Evolutionary conservation across 176 grass and related monocot genomes (phyloP).

Genomic region (Avena eriantha): DNA sequence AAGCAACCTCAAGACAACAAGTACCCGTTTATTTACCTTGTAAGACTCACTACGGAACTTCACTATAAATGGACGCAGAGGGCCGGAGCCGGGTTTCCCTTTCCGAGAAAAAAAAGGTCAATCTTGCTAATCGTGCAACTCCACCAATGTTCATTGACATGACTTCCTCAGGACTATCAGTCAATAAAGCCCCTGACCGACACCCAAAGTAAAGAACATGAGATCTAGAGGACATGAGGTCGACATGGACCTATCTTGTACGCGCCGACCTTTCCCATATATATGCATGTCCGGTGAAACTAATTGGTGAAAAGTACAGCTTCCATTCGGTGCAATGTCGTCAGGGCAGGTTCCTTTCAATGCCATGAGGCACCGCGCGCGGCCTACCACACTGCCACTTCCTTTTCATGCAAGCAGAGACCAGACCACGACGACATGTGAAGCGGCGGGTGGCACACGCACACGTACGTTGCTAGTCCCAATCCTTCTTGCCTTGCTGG

Average conservation of each 20-base stretch:
- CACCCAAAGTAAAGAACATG: too few species aligned
- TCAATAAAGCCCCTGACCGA: background rate
- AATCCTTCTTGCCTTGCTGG: slow-evolving; percentile 14
- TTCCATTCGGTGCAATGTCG: background rate
- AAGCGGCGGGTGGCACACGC: background rate
- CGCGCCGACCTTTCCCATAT: background rate
- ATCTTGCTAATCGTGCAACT: background rate
- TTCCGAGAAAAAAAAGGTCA: background rate
- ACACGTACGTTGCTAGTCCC: background rate
- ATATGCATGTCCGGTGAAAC: background rate
- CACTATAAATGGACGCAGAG: too few species aligned
- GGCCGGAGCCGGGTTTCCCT: too few species aligned
- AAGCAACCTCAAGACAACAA: too few species aligned
- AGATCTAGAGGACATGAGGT: background rate
- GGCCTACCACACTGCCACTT: too few species aligned
- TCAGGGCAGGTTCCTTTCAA: background rate
- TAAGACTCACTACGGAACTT: too few species aligned
- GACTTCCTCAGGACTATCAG: background rate
- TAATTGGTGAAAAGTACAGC: background rate
- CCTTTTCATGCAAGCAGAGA: too few species aligned
- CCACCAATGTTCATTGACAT: background rate
- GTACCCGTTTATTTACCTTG: too few species aligned
- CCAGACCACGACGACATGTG: background rate
- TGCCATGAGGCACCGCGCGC: background rate
- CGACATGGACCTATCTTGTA: background rate